These are phyloP conservation scores for Albophoma yamanashiensis DNA, from an alignment of 2,329 filamentous ascomycete species.

Conservation along the genomic window DNA sequence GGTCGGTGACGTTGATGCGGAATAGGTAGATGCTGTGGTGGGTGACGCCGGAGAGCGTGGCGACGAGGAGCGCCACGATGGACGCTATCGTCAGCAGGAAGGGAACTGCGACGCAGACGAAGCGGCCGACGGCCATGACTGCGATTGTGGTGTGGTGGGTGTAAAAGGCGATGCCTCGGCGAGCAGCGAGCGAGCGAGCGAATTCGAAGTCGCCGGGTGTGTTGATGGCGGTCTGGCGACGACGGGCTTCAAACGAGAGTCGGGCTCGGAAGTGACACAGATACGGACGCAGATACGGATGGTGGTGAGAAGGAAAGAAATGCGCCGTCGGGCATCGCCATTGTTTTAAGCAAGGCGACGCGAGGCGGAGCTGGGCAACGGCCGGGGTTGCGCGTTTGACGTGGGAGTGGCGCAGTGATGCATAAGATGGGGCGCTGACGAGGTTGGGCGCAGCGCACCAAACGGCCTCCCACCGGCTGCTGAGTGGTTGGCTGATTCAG, in stretches of 20 bases:
- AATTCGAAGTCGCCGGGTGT: not conserved
- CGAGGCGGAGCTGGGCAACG: not conserved
- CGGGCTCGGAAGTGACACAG: not conserved
- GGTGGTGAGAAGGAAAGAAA: not conserved
- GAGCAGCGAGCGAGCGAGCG: not conserved
- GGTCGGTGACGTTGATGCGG: slow-evolving; percentile 49
- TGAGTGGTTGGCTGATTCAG: not conserved
- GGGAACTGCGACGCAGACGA: slow-evolving; percentile 79
- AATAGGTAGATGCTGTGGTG: slow-evolving; percentile 49
- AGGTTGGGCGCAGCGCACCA: not conserved
- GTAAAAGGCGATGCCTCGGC: not conserved
- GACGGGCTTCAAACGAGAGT: not conserved
- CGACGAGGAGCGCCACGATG: slow-evolving; percentile 57
- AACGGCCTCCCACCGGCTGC: not conserved
- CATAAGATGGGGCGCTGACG: not conserved
- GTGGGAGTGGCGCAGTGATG: slow-evolving; percentile 4
- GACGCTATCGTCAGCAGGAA: slow-evolving; percentile 71
- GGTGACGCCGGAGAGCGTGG: slow-evolving; percentile 42
- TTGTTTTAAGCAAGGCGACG: not conserved
- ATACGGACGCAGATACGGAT: not conserved
- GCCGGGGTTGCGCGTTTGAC: not conserved
- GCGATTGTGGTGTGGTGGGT: slow-evolving; percentile 11
- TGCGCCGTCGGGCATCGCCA: not conserved
- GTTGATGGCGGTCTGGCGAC: not conserved
- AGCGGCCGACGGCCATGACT: slow-evolving; percentile 57